These are phyloP conservation scores for Chenopodium berlandieri DNA, from an alignment of 148 eudicot species.

Conservation along the genomic window DNA sequence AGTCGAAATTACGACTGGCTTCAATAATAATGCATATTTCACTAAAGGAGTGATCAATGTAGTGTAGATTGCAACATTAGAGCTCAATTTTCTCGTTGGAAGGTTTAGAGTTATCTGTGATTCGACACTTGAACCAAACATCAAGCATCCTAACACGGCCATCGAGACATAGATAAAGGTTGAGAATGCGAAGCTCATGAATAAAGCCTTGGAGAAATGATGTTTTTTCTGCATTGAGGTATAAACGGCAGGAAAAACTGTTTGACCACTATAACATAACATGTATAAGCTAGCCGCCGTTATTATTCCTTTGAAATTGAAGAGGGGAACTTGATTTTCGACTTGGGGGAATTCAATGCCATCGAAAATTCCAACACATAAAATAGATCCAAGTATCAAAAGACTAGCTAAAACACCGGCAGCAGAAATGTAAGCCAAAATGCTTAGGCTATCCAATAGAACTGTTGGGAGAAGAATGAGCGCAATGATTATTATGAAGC, in stretches of 20 bases:
- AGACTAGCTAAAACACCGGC: slow-evolving; percentile 33
- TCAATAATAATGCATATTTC: slow-evolving; percentile 35
- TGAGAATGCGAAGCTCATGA: background rate
- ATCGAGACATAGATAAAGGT: slow-evolving; percentile 2
- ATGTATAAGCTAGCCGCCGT: slow-evolving; percentile 51
- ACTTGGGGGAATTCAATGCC: slow-evolving; percentile 44
- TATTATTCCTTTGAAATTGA: slow-evolving; percentile 44
- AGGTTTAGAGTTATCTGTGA: slow-evolving; percentile 18
- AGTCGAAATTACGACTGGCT: slow-evolving; percentile 36
- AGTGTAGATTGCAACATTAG: too few relatives aligned
- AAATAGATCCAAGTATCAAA: slow-evolving; percentile 35
- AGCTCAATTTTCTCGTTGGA: slow-evolving; percentile 26
- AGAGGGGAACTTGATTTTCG: slow-evolving; percentile 34
- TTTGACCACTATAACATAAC: slow-evolving; percentile 65
- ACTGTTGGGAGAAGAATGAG: background rate
- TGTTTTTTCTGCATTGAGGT: slow-evolving; percentile 55
- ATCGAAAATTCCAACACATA: slow-evolving; percentile 47
- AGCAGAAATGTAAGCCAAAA: background rate
- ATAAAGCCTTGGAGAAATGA: slow-evolving; percentile 35
- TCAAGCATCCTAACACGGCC: slow-evolving; percentile 16
- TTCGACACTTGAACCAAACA: background rate
- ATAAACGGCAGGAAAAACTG: slow-evolving; percentile 57
- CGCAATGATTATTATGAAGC: background rate
- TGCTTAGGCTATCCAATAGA: background rate
- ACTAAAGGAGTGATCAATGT: slow-evolving; percentile 25